Conservation (phyloP, 441 rosid genomes). For the Lepidium campestre region DNA sequence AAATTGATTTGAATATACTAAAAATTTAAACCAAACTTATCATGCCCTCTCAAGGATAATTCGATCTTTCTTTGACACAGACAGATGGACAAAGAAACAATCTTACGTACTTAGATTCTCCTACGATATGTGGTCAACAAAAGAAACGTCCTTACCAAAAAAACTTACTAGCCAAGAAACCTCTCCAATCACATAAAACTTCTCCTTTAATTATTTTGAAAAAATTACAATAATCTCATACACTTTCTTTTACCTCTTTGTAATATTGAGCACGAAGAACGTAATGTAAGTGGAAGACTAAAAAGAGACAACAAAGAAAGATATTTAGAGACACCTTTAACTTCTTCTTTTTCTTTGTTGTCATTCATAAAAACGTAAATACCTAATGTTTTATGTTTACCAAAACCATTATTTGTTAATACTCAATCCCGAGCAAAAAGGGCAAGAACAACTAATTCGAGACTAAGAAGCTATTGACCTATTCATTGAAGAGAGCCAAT, state of each 20-base stretch:
- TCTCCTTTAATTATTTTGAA: not conserved
- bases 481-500: not conserved
- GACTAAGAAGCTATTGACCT: not conserved
- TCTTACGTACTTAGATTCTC: slow-evolving; percentile 12
- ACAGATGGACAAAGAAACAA: slow-evolving; percentile 20
- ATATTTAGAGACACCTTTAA: not conserved
- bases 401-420: not conserved
- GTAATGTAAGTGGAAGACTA: slow-evolving; percentile 1
- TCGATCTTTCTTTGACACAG: slow-evolving; percentile 9
- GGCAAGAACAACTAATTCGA: not conserved
- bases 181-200: not conserved
- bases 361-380: slow-evolving; percentile 1
- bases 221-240: not conserved
- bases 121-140: slow-evolving; percentile 19
- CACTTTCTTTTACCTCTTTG: not conserved
- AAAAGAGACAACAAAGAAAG: not conserved
- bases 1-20: not conserved
- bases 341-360: slow-evolving; percentile 2
- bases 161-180: slow-evolving; percentile 22
- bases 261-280: slow-evolving; percentile 2
- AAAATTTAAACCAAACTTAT: not conserved
- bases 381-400: not conserved
- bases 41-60: not conserved
- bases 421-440: not conserved
- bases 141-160: not conserved